phyloP scores from a whole-genome alignment of 805 yeast species.

The Wickerhamiella azymoides region DNA sequence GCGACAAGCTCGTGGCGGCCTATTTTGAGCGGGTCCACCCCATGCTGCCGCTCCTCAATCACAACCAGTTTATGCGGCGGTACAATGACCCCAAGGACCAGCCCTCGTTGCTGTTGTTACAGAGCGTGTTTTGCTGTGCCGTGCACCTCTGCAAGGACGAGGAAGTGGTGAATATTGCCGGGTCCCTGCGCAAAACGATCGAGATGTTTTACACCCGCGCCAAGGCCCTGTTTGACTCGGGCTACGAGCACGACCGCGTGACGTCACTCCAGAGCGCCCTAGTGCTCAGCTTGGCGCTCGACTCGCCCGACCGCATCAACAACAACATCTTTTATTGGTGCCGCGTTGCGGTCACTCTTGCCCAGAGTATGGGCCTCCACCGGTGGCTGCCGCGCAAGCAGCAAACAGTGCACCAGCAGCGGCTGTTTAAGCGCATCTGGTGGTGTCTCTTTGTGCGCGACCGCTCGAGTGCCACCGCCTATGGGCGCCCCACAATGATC shows the following conservation, averaged over 20 bases:
- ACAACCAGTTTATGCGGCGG: slow-evolving; percentile 44
- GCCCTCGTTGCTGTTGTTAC: slow-evolving; percentile 57
- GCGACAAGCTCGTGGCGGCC: slow-evolving; percentile 44
- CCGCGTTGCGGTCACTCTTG: slow-evolving; percentile 51
- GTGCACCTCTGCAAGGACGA: slow-evolving; percentile 46
- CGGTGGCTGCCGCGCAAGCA: slow-evolving; percentile 30
- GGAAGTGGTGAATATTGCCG: slow-evolving; percentile 33
- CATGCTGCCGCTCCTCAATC: slow-evolving; percentile 51
- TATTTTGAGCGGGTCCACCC: slow-evolving; percentile 59
- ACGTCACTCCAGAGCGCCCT: slow-evolving; percentile 47
- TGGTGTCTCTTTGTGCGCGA: slow-evolving; percentile 68
- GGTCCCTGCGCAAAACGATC: slow-evolving; percentile 37
- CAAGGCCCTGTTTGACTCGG: slow-evolving; percentile 58
- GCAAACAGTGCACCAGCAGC: slow-evolving; percentile 30
- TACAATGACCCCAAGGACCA: slow-evolving; percentile 42
- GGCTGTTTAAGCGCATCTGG: slow-evolving; percentile 55
- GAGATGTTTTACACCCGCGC: slow-evolving; percentile 57
- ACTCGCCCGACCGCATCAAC: slow-evolving; percentile 55
- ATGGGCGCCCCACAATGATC: slow-evolving; percentile 58
- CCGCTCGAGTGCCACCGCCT: slow-evolving; percentile 52
- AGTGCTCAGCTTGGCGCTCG: slow-evolving; percentile 58
- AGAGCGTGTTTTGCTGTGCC: slow-evolving; percentile 57
- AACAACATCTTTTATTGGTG: slow-evolving; percentile 59
- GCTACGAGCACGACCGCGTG: slow-evolving; percentile 51
- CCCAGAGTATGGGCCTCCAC: slow-evolving; percentile 68